A percentile compares a stretch with the other conserved stretches of the same genome.
These are phyloP conservation scores for Venturia nashicola DNA, from an alignment of 2,329 filamentous ascomycete species.

Conservation along the genomic window DNA sequence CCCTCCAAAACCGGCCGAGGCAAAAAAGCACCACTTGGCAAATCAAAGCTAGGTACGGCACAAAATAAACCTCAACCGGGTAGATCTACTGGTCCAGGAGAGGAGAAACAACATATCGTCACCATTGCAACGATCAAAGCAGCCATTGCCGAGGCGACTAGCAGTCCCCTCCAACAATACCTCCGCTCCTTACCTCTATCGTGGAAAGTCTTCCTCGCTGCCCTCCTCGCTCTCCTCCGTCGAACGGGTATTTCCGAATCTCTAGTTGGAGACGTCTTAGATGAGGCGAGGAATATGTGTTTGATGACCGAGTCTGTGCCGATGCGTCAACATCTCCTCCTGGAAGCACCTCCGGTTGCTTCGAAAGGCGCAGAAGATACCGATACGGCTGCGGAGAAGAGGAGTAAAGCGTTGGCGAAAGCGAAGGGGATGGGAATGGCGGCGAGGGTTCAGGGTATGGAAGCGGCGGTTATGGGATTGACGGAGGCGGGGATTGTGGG, in stretches of 20 bases:
- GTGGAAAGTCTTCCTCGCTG: constrained; percentile 75
- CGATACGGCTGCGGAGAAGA: constrained; percentile 19
- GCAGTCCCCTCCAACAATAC: constrained; percentile 81
- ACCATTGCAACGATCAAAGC: constrained; percentile 89
- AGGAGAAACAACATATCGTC: constrained; percentile 40
- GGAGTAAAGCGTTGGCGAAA: constrained; percentile 19
- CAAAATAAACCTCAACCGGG: constrained; percentile 15
- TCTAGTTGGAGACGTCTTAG: constrained; percentile 75
- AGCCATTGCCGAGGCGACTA: constrained; percentile 90
- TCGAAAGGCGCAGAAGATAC: constrained; percentile 19
- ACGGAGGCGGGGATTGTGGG: constrained; percentile 81
- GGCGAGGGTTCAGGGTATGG: constrained; percentile 47
- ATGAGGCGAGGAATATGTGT: constrained; percentile 65
- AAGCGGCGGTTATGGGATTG: constrained; percentile 66
- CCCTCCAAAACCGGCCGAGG: constrained; percentile 45
- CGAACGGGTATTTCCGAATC: constrained; percentile 80
- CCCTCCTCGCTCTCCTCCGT: constrained; percentile 64
- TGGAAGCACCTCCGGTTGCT: constrained; percentile 13
- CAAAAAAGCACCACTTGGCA: constrained; percentile 16
- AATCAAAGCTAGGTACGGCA: constrained; percentile 7
- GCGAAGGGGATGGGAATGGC: constrained; percentile 23
- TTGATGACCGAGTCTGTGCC: constrained; percentile 46
- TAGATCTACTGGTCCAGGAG: constrained; percentile 14
- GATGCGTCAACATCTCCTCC: constrained; percentile 49
- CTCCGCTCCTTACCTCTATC: constrained; percentile 70